Conservation (phyloP, 2,329 filamentous ascomycete species). For the Curvularia sp. region DNA sequence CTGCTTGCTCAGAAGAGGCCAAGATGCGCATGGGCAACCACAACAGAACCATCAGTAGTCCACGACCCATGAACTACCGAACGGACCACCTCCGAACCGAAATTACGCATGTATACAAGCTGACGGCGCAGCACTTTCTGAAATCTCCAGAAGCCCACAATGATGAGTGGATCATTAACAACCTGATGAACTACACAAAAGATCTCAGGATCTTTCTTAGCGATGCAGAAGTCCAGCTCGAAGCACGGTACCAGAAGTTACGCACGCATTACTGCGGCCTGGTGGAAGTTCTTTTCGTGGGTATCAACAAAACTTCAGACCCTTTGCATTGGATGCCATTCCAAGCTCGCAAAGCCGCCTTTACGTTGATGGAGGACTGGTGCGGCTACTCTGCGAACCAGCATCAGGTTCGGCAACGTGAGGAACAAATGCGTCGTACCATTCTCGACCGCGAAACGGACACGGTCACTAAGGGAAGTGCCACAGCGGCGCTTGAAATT, state of each 20-base stretch:
- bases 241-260: slow-evolving; percentile 92
- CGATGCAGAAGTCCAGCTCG: slow-evolving; percentile 91
- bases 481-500: slow-evolving; percentile 92
- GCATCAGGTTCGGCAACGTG: slow-evolving; percentile 77
- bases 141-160: slow-evolving; percentile 78
- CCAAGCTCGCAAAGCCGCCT: slow-evolving; percentile 92
- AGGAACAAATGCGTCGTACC: slow-evolving; percentile 86
- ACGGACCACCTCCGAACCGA: slow-evolving; percentile 90
- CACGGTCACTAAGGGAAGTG: slow-evolving; percentile 74
- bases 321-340: slow-evolving; percentile 96
- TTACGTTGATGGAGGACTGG: slow-evolving; percentile 98
- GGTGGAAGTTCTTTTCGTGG: slow-evolving; percentile 90
- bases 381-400: slow-evolving; percentile 96
- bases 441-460: slow-evolving; percentile 79
- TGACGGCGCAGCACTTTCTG: slow-evolving; percentile 89
- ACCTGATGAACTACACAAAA: slow-evolving; percentile 86
- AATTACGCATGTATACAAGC: slow-evolving; percentile 93
- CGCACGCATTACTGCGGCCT: slow-evolving; percentile 93
- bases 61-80: slow-evolving; percentile 74
- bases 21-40: slow-evolving; percentile 77
- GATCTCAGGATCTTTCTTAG: slow-evolving; percentile 94
- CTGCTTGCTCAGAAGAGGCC: slow-evolving; percentile 86
- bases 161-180: slow-evolving; percentile 89
- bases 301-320: slow-evolving; percentile 83
- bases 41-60: slow-evolving; percentile 82